A percentile compares a stretch with the other conserved stretches of the same genome.
Evolutionary conservation across 768 basidiomycete species (phyloP).

Genomic region (Trametes villosa): DNA sequence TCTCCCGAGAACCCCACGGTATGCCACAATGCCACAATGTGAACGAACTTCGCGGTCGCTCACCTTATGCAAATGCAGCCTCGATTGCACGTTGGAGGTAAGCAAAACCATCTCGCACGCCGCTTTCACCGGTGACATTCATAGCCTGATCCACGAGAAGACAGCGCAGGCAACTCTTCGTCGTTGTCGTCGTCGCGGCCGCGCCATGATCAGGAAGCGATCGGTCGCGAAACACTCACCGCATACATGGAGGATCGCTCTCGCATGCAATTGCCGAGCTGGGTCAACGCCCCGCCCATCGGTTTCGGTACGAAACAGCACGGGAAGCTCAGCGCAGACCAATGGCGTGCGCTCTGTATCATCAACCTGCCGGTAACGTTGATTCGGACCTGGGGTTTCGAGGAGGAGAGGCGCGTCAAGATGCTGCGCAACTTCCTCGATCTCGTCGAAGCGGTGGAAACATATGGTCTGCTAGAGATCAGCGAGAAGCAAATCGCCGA

Average conservation of each 20-base stretch:
- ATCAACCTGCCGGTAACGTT: conserved; percentile 41
- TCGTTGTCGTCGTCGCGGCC: no score
- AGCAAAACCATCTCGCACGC: no score
- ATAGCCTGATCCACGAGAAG: no score
- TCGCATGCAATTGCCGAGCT: conserved; percentile 30
- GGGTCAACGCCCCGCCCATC: conserved; percentile 36
- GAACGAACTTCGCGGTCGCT: no score
- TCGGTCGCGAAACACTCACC: background rate
- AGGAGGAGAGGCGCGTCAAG: conserved; percentile 7
- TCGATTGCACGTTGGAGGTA: no score
- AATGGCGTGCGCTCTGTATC: conserved; percentile 38
- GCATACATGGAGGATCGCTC: background rate
- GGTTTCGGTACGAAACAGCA: conserved; percentile 36
- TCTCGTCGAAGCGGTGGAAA: conserved; percentile 28
- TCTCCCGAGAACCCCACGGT: no score
- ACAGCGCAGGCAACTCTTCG: background rate
- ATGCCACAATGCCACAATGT: no score
- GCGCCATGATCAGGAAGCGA: background rate
- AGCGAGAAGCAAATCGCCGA: background rate
- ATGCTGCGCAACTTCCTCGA: conserved; percentile 39
- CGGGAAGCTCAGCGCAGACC: conserved; percentile 40
- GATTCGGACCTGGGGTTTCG: conserved; percentile 39
- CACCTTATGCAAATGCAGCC: no score
- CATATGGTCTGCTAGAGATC: background rate
- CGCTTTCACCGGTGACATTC: no score